Conservation (phyloP, 2,329 filamentous ascomycete genomes). For the Cladophialophora yegresii region DNA sequence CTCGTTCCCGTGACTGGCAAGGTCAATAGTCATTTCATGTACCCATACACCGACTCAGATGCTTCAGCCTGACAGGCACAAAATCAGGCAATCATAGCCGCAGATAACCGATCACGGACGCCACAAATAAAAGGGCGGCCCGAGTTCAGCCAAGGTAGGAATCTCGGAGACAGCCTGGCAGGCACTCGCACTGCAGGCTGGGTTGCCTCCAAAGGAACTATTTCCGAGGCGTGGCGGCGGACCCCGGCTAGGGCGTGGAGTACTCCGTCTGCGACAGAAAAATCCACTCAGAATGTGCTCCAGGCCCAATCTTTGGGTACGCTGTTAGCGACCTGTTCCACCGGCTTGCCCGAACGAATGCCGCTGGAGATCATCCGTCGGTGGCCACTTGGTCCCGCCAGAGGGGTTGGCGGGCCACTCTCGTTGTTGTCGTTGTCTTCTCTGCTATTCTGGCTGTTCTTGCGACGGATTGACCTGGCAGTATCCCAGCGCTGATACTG, state of each 20-base stretch:
- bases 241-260: conserved; percentile 10
- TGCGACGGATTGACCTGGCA: conserved; percentile 51
- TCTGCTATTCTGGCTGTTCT: conserved; percentile 50
- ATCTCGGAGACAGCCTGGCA: background rate
- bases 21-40: background rate
- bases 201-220: conserved; percentile 9
- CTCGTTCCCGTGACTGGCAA: background rate
- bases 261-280: conserved; percentile 9
- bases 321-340: conserved; percentile 55
- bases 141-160: background rate
- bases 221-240: conserved; percentile 1
- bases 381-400: conserved; percentile 31
- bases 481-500: conserved; percentile 61
- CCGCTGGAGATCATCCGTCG: conserved; percentile 34
- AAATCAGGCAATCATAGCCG: conserved; percentile 17
- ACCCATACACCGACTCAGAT: background rate
- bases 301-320: conserved; percentile 62
- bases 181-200: background rate
- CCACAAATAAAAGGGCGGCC: conserved; percentile 7
- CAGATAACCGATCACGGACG: conserved; percentile 18
- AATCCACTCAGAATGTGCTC: conserved; percentile 58
- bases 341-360: conserved; percentile 39
- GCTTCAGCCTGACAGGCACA: conserved; percentile 7
- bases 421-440: conserved; percentile 29
- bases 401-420: conserved; percentile 31